Base-by-base conservation (phyloP, 2,329 filamentous ascomycete species). In the Fusarium algeriense region DNA sequence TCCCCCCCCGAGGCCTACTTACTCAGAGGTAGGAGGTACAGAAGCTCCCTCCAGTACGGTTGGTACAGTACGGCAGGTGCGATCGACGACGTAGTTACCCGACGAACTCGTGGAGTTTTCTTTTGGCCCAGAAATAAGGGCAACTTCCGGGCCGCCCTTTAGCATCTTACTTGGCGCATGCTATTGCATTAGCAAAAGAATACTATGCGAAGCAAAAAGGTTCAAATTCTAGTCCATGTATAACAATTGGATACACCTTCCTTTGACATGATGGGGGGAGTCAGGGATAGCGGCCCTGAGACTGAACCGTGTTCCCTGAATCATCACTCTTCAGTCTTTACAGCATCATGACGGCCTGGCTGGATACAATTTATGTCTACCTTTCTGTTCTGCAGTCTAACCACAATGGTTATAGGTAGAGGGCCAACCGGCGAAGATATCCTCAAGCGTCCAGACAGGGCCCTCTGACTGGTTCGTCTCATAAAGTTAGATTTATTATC, bases 21-120 rank as follows among this genome's bases (percentile, higher is more conserved):
- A 23, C 23, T 23, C 5, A 23, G 4, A 23, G 23, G 23, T 23
- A 23, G 23, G 23, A 23, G 23, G 5, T 23, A 23, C 23, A 50
- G 43, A 34, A 49, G 32, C 30, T 41, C 23, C 30, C 34, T 43
- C 30, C 41, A 30, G n/a, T 37, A 48, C 35, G 30, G 43, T 62
- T n/a, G 45, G 32, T 66, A 41, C 43, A 37, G 32, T 55, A 53
- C 55, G 34, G 55, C 43, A 48, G 55, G 64, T 52, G 46, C 48
- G 56, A 70, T 72, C 53, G 62, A 58, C 64, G 30, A 74, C 60
- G 71, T 58, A 70, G 44, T 63, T 46, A 68, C 61, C 71, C 62
- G 69, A 59, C 38, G 70, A 75, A 71, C 73, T 49, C 59, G 67
- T 74, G 64, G 71, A 70, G 60, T 56, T n/a, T 44, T 57, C 50